These are phyloP conservation scores for Chaetomiaceae sp. DNA, from an alignment of 2,329 filamentous ascomycete genomes.

Conservation along the genomic window DNA sequence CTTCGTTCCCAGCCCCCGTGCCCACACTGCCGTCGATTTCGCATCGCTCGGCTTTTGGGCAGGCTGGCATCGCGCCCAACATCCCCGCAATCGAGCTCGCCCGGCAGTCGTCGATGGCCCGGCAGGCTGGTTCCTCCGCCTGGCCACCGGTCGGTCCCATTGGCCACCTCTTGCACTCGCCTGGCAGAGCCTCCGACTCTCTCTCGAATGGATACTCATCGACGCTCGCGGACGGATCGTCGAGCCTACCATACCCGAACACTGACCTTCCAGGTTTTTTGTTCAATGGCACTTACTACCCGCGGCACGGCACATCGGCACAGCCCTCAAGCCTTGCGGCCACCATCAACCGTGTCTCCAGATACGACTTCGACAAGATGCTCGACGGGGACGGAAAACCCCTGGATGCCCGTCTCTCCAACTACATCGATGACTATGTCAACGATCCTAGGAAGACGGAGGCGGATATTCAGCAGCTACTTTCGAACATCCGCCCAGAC, in stretches of 20 bases:
- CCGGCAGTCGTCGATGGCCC: slow-evolving; percentile 18
- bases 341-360: slow-evolving; percentile 37
- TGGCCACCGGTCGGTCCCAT: slow-evolving; percentile 3
- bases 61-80: neutral
- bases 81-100: slow-evolving; percentile 22
- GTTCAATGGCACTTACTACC: slow-evolving; percentile 20
- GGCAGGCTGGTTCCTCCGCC: slow-evolving; percentile 4
- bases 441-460: slow-evolving; percentile 39
- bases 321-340: slow-evolving; percentile 25
- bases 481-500: slow-evolving; percentile 71
- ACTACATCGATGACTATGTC: slow-evolving; percentile 33
- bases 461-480: slow-evolving; percentile 64
- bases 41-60: neutral
- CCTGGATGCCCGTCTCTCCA: slow-evolving; percentile 31
- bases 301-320: neutral
- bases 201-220: neutral
- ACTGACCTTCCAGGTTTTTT: slow-evolving; percentile 19
- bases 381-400: slow-evolving; percentile 35
- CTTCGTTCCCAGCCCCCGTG: neutral
- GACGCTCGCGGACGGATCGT: neutral
- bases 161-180: neutral
- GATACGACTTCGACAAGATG: slow-evolving; percentile 34
- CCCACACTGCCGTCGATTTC: neutral
- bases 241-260: neutral
- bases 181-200: neutral